phyloP scores from a whole-genome alignment of 306 rosid genomes.

The Gillenia trifoliata region DNA sequence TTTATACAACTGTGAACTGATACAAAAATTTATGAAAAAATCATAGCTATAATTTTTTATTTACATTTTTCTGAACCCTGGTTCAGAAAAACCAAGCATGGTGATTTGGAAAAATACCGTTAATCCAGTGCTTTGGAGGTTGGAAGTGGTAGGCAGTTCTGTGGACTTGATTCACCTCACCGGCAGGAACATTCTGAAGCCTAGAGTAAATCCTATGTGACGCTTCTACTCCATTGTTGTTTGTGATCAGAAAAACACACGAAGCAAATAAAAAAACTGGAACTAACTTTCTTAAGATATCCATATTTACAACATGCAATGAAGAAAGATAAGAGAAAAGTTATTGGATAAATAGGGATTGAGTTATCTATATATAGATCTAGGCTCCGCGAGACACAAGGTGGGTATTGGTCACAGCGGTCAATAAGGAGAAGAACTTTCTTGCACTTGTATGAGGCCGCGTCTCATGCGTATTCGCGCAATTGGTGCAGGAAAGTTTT shows the following conservation, averaged over 20 bases:
- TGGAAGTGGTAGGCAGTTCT: slow-evolving; percentile 78
- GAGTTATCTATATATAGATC: not conserved
- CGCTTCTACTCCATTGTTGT: slow-evolving; percentile 43
- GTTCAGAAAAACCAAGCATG: not conserved
- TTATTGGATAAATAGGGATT: not conserved
- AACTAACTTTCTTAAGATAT: slow-evolving; percentile 2
- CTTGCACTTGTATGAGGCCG: no score
- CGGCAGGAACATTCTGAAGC: slow-evolving; percentile 34
- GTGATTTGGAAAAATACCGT: slow-evolving; percentile 43
- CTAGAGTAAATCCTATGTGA: slow-evolving; percentile 31
- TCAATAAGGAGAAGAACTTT: not conserved
- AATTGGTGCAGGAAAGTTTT: no score
- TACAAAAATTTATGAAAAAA: no score
- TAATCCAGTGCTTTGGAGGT: slow-evolving; percentile 73
- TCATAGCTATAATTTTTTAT: no score
- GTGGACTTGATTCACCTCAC: slow-evolving; percentile 19
- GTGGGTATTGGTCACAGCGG: not conserved
- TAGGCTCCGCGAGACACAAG: not conserved
- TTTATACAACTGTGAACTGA: no score
- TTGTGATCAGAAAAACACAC: slow-evolving; percentile 13
- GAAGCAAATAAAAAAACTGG: not conserved
- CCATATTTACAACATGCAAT: not conserved
- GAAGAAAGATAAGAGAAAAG: not conserved
- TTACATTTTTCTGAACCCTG: not conserved
- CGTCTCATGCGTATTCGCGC: no score